A percentile compares a stretch with the other conserved stretches of the same genome.
These are phyloP conservation scores for Fraxinus xanthoxyloides DNA, from an alignment of 305 asterid species.

Conservation along the genomic window DNA sequence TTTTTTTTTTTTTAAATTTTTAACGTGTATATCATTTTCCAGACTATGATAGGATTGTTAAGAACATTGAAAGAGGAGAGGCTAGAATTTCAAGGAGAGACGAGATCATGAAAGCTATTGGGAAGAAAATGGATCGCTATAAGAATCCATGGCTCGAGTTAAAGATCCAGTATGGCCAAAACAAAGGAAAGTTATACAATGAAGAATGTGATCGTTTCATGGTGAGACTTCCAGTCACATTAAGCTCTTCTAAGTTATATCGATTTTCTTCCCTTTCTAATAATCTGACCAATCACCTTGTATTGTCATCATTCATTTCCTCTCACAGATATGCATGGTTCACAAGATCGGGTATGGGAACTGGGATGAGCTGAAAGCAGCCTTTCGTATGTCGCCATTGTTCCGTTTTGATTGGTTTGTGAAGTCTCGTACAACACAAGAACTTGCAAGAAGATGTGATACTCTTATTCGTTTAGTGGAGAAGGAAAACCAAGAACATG, in stretches of 20 bases:
- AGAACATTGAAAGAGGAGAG: constrained; percentile 96
- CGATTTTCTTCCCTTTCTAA: background rate
- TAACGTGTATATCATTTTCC: constrained; percentile 23
- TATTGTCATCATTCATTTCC: background rate
- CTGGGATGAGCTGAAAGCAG: constrained; percentile 99
- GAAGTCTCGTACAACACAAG: constrained; percentile 99
- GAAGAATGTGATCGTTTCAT: constrained; percentile 99
- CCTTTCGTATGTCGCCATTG: constrained; percentile 91
- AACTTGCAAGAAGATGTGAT: constrained; percentile 97
- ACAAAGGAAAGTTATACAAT: constrained; percentile 95
- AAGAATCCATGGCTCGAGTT: constrained; percentile 98
- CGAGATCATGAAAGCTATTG: constrained; percentile 98
- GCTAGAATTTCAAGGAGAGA: constrained; percentile 94
- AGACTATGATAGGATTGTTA: constrained; percentile 95
- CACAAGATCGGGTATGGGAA: constrained; percentile 99
- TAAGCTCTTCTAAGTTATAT: background rate
- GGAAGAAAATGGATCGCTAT: constrained; percentile 93
- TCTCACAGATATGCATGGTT: constrained; percentile 84
- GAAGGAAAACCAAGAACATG: constrained; percentile 93
- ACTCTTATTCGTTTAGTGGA: constrained; percentile 89
- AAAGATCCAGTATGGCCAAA: constrained; percentile 98
- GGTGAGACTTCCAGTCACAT: constrained; percentile 45
- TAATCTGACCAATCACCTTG: background rate
- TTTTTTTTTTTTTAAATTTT: background rate
- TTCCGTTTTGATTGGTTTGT: constrained; percentile 99